These are phyloP conservation scores for Phytophthora sojae DNA, from an alignment of 352 stramenopile genomes.

Conservation along the genomic window DNA sequence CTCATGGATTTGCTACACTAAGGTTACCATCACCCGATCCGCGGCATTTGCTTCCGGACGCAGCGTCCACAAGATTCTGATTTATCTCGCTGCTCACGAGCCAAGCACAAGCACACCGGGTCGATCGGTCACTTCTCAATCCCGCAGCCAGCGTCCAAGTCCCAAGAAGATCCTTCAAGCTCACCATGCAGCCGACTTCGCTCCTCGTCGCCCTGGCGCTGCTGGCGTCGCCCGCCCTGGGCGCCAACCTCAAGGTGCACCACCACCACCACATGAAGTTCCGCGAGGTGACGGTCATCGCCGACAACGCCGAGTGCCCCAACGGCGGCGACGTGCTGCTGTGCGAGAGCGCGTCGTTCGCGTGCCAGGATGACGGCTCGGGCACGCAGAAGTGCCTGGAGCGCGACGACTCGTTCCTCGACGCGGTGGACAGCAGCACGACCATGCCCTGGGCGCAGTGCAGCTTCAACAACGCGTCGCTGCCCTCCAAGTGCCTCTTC, in stretches of 20 bases:
- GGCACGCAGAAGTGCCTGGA: constrained; percentile 46
- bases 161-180: not conserved
- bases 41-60: not conserved
- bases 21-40: not conserved
- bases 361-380: constrained; percentile 50
- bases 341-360: constrained; percentile 48
- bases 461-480: constrained; percentile 35
- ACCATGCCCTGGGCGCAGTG: constrained; percentile 53
- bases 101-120: not conserved
- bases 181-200: constrained; percentile 29
- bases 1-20: not conserved
- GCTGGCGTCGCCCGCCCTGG: constrained; percentile 15
- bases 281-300: constrained; percentile 54
- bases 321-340: constrained; percentile 54
- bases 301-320: constrained; percentile 48
- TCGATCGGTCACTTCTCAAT: not conserved
- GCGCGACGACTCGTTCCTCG: constrained; percentile 53
- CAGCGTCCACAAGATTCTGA: constrained; percentile 9
- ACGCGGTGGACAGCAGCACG: constrained; percentile 44
- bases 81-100: constrained; percentile 1
- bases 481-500: constrained; percentile 61
- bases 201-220: constrained; percentile 29
- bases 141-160: not conserved
- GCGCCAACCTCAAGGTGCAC: constrained; percentile 32
- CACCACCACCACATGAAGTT: constrained; percentile 54